phyloP scores from a whole-genome alignment of 2,329 filamentous ascomycete species.

The Apiospora malaysiana region DNA sequence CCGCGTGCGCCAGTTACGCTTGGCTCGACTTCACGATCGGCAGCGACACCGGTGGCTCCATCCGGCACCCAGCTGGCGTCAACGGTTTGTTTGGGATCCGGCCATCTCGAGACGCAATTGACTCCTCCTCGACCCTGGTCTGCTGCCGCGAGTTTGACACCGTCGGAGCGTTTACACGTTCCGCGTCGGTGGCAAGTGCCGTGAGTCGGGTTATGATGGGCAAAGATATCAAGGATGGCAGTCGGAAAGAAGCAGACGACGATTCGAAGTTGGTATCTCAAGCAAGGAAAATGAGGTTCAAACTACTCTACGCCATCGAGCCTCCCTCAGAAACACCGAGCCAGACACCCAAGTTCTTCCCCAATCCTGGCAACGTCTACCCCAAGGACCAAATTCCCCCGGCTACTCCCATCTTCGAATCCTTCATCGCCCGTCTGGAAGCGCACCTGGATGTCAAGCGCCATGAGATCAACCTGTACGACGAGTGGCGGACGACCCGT shows the following conservation, averaged over 20 bases:
- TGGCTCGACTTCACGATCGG: slow-evolving; percentile 33
- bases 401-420: slow-evolving; percentile 22
- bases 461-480: slow-evolving; percentile 25
- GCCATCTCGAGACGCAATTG: slow-evolving; percentile 23
- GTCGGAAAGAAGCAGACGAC: no score
- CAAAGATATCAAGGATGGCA: background rate
- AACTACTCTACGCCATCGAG: slow-evolving; percentile 29
- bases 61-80: slow-evolving; percentile 30
- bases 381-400: slow-evolving; percentile 18
- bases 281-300: slow-evolving; percentile 1
- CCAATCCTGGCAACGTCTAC: background rate
- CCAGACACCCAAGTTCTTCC: slow-evolving; percentile 28
- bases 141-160: slow-evolving; percentile 25
- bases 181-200: slow-evolving; percentile 23
- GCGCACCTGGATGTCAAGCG: slow-evolving; percentile 24
- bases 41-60: slow-evolving; percentile 31
- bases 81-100: slow-evolving; percentile 31
- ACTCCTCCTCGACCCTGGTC: slow-evolving; percentile 22
- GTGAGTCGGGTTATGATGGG: slow-evolving; percentile 24
- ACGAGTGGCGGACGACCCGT: slow-evolving; percentile 28
- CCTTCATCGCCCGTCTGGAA: slow-evolving; percentile 26
- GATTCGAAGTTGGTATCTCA: no score
- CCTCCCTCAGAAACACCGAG: background rate
- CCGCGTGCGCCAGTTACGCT: slow-evolving; percentile 27
- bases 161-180: slow-evolving; percentile 29